phyloP scores from a whole-genome alignment of 208 protist species.

The Herpetomonas samuelpessoai region DNA sequence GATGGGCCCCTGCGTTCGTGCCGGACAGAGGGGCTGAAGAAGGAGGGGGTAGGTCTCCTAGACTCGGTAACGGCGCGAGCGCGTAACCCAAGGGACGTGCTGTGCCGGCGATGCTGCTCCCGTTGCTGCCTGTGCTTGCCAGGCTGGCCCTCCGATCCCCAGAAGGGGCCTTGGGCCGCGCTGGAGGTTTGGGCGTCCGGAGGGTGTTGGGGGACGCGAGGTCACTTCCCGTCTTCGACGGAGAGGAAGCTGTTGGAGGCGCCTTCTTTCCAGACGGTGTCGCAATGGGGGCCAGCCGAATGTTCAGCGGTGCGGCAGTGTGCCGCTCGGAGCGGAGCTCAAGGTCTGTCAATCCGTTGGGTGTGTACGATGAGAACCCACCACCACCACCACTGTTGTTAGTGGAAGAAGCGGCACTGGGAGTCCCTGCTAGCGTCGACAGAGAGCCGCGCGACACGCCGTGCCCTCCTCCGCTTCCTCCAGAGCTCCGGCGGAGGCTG shows the following conservation, averaged over 20 bases:
- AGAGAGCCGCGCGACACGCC: neutral
- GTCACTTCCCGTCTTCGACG: too few species aligned
- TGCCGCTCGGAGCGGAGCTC: neutral
- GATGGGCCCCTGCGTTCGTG: conserved; percentile 28
- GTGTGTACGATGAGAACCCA: neutral
- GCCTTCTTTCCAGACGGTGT: too few species aligned
- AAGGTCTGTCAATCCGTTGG: neutral
- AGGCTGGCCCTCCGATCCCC: neutral
- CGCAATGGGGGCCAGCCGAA: conserved; percentile 5
- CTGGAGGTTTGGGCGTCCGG: too few species aligned
- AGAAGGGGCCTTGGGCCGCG: too few species aligned
- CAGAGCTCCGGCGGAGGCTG: neutral
- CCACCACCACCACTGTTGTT: too few species aligned
- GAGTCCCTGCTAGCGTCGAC: neutral
- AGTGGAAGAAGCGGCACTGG: too few species aligned
- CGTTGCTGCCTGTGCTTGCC: neutral
- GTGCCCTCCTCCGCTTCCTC: neutral
- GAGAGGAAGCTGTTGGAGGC: too few species aligned
- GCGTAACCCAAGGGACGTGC: neutral
- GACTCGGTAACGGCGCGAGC: neutral
- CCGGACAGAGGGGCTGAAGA: too few species aligned
- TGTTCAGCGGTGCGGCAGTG: conserved; percentile 1
- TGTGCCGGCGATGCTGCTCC: neutral
- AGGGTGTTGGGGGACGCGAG: too few species aligned
- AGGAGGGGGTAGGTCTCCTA: neutral